A percentile compares a stretch with the other conserved stretches of the same genome.
These are phyloP conservation scores for Stropharia rugosoannulata DNA, from an alignment of 768 basidiomycete species.

Conservation along the genomic window DNA sequence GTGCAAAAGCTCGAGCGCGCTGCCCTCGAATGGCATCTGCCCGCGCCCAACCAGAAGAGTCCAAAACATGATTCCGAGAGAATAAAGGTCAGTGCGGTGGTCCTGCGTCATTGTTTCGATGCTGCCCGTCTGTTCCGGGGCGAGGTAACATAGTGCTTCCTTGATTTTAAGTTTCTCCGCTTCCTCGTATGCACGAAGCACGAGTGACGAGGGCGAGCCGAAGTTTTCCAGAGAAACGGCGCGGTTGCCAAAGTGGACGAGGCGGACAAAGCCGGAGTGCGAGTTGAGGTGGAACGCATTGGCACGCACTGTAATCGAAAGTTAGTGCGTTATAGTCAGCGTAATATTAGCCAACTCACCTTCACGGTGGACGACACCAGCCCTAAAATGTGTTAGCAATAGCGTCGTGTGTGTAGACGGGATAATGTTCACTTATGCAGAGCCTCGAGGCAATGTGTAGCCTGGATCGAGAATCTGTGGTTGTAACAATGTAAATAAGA, in stretches of 20 bases:
- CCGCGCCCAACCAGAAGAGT: constrained; percentile 71
- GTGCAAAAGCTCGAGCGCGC: constrained; percentile 62
- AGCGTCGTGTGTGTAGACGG: background rate
- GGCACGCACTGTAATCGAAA: constrained; percentile 51
- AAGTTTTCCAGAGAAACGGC: constrained; percentile 69
- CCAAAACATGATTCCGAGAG: constrained; percentile 73
- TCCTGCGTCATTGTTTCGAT: constrained; percentile 72
- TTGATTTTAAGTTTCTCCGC: constrained; percentile 68
- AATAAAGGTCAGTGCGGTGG: constrained; percentile 73
- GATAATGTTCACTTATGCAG: constrained; percentile 50
- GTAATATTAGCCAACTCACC: constrained; percentile 29
- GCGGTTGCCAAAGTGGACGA: constrained; percentile 76
- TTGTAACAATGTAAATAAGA: constrained; percentile 3
- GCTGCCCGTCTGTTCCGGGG: constrained; percentile 76
- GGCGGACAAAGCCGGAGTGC: constrained; percentile 65
- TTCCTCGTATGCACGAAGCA: constrained; percentile 60
- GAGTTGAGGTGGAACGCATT: constrained; percentile 76
- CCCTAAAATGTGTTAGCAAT: constrained; percentile 29
- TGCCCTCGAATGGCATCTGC: constrained; percentile 62
- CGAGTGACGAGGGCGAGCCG: constrained; percentile 70
- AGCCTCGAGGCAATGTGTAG: constrained; percentile 68
- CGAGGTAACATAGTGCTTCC: constrained; percentile 73
- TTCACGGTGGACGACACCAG: constrained; percentile 68
- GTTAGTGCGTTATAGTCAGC: constrained; percentile 1
- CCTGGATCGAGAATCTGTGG: constrained; percentile 69